Percentiles rank a stretch among this genome's conserved stretches.
These are phyloP conservation scores for Fomitopsis serialis DNA, from an alignment of 768 basidiomycete species.

Conservation along the genomic window DNA sequence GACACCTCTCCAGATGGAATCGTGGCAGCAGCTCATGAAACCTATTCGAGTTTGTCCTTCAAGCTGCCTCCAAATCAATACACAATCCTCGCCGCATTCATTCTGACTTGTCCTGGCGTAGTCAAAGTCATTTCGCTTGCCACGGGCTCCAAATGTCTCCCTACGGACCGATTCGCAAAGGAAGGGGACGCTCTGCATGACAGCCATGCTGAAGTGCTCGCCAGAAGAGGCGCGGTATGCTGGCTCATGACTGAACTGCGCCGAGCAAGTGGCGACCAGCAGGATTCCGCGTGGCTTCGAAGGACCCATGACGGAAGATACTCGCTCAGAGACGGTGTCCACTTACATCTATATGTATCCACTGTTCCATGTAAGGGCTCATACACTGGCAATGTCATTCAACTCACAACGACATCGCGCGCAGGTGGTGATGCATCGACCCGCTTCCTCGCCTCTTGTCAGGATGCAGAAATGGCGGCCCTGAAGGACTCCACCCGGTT, in stretches of 20 bases:
- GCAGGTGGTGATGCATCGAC: slow-evolving; percentile 89
- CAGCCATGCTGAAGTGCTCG: slow-evolving; percentile 90
- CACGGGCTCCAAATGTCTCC: slow-evolving; percentile 85
- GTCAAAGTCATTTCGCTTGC: slow-evolving; percentile 63
- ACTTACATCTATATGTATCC: slow-evolving; percentile 72
- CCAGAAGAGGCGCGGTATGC: slow-evolving; percentile 67
- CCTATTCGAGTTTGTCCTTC: slow-evolving; percentile 43
- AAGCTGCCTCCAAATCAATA: slow-evolving; percentile 50
- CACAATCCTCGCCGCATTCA: slow-evolving; percentile 56
- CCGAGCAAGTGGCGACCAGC: slow-evolving; percentile 24
- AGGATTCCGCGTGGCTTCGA: slow-evolving; percentile 47
- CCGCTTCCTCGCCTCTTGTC: slow-evolving; percentile 66
- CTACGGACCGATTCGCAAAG: slow-evolving; percentile 50
- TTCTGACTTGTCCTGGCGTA: slow-evolving; percentile 31
- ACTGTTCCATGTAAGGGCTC: slow-evolving; percentile 51
- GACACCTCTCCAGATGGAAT: slow-evolving; percentile 20
- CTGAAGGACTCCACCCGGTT: slow-evolving; percentile 51
- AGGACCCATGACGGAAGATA: slow-evolving; percentile 34
- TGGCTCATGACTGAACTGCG: slow-evolving; percentile 77
- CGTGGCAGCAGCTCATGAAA: slow-evolving; percentile 33
- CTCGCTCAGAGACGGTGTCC: slow-evolving; percentile 38
- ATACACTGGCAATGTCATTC: background rate
- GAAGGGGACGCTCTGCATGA: slow-evolving; percentile 83
- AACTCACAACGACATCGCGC: background rate
- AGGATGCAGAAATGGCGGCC: slow-evolving; percentile 67